Base-by-base conservation (phyloP, 257 asterid genomes). In the Penstemon barbatus region DNA sequence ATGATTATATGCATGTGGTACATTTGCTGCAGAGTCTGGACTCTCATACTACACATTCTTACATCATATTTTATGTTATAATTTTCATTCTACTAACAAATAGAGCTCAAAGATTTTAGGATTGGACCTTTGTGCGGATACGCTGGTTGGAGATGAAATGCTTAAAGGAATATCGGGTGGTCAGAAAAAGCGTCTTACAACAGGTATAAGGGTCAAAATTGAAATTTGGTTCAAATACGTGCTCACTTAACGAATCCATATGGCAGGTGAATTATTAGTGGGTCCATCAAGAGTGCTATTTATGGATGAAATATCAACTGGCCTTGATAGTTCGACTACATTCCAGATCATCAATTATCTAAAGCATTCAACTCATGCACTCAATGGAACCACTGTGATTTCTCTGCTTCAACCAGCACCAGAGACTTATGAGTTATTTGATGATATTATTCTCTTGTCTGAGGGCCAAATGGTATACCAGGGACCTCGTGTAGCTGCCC, bases 331-430 rank as follows among this genome's bases (percentile, higher is more conserved):
- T 78, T 84, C 97, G 56, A 93, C 97, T 41, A 90, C 99, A 9
- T 86, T 81, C 79, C 92, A 90, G 74, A 87, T 93, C 75, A 73
- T 93, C 66, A 85, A 87, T 75, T 93, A 88, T 76, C 94, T 93
- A 42, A 75, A 76, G 82, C 94, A 90, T 81, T 87, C 94, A 25
- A 84, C 97, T 68, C 81, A 74, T 73, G 91, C 91, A 37, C 88
- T 92, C 49, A 95, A 86, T 74, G 96, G 87, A 73, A 90, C 97
- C 53, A 81, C 92, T 36, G 79, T 93, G 61, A 79, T 93, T 80
- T 81, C 97, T 75, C 85, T 93, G 70, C 97, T 93, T 83, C 99
- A 93, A 81, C 99, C 99, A 69, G 88, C 97, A 65, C 99, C 99
- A 33, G 99, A 93, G 84, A 85, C 96, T n/a, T 93, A 84, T 0